Evolutionary conservation across 257 asterid genomes (phyloP).

Genomic region (Nicotiana tomentosiformis): DNA sequence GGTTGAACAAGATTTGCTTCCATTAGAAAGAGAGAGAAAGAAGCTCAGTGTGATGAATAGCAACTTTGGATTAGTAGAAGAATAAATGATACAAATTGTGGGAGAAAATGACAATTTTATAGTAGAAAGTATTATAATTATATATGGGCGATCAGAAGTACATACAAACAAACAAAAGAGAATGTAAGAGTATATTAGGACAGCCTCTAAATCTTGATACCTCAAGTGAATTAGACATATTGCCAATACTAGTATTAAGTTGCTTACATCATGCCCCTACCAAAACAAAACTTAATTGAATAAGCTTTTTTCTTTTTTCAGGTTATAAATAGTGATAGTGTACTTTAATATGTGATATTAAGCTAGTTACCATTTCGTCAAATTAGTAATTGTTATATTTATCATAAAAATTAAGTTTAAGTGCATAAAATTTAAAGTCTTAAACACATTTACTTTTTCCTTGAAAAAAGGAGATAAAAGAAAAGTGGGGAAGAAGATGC

Average conservation of each 20-base stretch:
- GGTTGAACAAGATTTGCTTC: conserved; percentile 24
- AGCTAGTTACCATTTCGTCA: too few relatives aligned
- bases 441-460: neutral
- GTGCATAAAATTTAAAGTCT: neutral
- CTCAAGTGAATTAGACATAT: conserved; percentile 7
- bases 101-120: neutral
- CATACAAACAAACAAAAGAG: conserved; percentile 13
- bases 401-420: neutral
- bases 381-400: too few relatives aligned
- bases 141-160: neutral
- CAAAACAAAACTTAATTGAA: neutral
- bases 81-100: neutral
- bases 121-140: neutral
- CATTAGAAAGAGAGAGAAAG: conserved; percentile 21
- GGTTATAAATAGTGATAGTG: neutral
- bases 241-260: neutral
- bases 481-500: neutral
- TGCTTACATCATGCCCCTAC: neutral
- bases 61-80: neutral
- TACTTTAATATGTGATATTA: too few relatives aligned
- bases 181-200: conserved; percentile 18
- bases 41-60: neutral
- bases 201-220: conserved; percentile 1
- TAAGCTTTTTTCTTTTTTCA: too few relatives aligned
- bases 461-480: too few relatives aligned